Evolutionary conservation across 2,329 filamentous ascomycete species (phyloP), one percentile per base, ranked within the genome.

Genomic region (Alternaria angustiovoidea): DNA sequence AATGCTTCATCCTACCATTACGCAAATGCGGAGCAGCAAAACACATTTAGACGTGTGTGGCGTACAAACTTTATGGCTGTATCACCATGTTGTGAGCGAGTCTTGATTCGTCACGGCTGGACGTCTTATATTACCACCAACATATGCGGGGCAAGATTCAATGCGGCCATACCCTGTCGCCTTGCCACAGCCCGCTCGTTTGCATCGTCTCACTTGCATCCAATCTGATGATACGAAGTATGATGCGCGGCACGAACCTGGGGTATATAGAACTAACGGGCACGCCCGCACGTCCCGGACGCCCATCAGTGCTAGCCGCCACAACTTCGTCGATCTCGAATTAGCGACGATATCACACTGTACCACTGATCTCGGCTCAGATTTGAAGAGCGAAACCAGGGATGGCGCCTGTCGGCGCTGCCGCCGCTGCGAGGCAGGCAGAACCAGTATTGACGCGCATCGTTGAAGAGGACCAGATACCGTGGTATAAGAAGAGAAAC

Each of bases 381-480:
- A 5, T 24, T 43, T 51, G 49, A 26, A 51, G 39, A 53, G 11
- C n/a, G n/a, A 34, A 18, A 51, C 2, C 51, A 47, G 47, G 49
- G 18, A 69, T 69, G 66, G 65, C 66, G 48, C 66, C 65, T 6
- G 55, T 63, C 12, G 63, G 64, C 51, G 61, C 62, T 34, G 60
- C 61, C 18, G 57, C 57, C 51, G 55, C 57, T 34, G 61, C 63
- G 26, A 54, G 61, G 53, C 66, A 63, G 39, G 68, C 75, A n/a
- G 80, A 81, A 56, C 79, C 79, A 16, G 65, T 81, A 46, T 63
- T 82, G 57, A 79, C 79, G 30, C 75, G 75, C 51, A 69, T 82
- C 47, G 78, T 81, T 12, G 71, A 79, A 24, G 69, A 78, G 54
- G 80, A 82, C 63, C 74, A 64, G 36, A 68, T 78, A 9, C 66